These are phyloP conservation scores for Metschnikowia dekortorum DNA, from an alignment of 805 yeast species.

Conservation along the genomic window DNA sequence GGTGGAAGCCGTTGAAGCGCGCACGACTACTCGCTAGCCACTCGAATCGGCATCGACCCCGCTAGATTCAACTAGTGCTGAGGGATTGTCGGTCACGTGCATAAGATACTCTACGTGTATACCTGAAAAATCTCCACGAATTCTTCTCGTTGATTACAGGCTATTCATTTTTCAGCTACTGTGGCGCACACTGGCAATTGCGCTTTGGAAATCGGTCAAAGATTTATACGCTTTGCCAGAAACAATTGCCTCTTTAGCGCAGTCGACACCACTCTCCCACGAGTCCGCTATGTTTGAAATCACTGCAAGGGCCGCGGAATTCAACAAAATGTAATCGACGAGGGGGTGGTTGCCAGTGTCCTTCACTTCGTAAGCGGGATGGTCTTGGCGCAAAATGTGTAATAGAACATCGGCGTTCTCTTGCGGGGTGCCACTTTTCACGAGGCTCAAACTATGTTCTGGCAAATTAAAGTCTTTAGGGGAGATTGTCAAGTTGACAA, in stretches of 20 bases:
- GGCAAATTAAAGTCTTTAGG: conserved; percentile 82
- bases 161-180: neutral
- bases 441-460: conserved; percentile 63
- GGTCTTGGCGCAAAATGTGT: conserved; percentile 42
- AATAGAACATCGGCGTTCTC: conserved; percentile 68
- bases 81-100: neutral
- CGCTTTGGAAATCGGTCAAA: conserved; percentile 47
- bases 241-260: conserved; percentile 65
- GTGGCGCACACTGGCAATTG: neutral
- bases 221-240: conserved; percentile 65
- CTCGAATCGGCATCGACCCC: neutral
- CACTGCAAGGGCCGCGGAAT: conserved; percentile 82
- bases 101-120: neutral
- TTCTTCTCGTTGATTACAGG: neutral
- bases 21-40: conserved; percentile 12
- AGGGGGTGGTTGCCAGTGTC: conserved; percentile 49
- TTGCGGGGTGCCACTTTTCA: conserved; percentile 79
- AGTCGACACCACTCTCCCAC: conserved; percentile 74
- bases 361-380: conserved; percentile 42
- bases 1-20: conserved; percentile 9
- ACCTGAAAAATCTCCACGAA: neutral
- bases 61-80: neutral
- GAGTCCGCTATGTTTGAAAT: conserved; percentile 61
- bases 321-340: conserved; percentile 85
- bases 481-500: conserved; percentile 42